Evolutionary conservation across 148 eudicot genomes (phyloP).

Genomic region (Spergularia marina): DNA sequence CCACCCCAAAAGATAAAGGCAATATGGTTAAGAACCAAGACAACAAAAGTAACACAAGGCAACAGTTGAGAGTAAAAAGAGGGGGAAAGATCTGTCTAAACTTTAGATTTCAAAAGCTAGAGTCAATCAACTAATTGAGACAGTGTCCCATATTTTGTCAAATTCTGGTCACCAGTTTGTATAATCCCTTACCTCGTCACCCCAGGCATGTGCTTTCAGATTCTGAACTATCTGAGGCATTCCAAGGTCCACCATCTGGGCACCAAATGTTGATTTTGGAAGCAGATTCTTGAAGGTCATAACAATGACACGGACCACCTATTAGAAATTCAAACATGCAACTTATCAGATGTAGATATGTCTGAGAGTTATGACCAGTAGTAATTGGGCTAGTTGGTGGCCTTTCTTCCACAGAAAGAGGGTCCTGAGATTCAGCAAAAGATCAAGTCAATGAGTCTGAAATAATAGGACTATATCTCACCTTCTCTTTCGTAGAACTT

Average conservation of each 20-base stretch:
- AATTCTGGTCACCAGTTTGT: neutral
- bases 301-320: constrained; percentile 86
- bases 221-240: constrained; percentile 79
- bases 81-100: too few species aligned
- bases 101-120: neutral
- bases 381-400: neutral
- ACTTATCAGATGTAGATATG: neutral
- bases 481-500: constrained; percentile 94
- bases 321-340: constrained; percentile 11
- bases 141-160: neutral
- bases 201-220: constrained; percentile 92
- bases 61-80: neutral
- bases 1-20: neutral
- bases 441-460: neutral
- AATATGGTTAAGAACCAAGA: neutral
- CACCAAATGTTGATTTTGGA: constrained; percentile 72
- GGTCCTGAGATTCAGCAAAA: constrained; percentile 5
- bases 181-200: constrained; percentile 76
- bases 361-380: neutral
- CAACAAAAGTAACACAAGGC: neutral
- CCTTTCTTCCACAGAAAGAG: neutral
- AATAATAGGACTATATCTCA: constrained; percentile 21
- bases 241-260: constrained; percentile 89
- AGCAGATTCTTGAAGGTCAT: constrained; percentile 89
- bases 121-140: neutral